phyloP scores from a whole-genome alignment of 305 asterid genomes.

The Plantago lanceolata region DNA sequence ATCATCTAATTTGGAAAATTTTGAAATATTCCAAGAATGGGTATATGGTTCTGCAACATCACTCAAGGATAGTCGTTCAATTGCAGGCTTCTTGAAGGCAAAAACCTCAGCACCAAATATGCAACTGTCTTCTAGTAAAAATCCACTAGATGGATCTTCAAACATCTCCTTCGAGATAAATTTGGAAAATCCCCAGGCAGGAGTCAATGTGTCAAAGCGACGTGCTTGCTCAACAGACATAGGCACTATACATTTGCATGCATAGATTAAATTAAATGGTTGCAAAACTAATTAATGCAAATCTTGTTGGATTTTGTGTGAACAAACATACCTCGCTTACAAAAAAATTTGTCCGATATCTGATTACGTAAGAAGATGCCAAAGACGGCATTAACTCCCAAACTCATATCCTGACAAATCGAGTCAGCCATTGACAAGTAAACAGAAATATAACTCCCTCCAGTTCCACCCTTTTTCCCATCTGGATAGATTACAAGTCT shows the following conservation, averaged over 20 bases:
- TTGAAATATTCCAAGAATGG: background rate
- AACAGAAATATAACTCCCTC: background rate
- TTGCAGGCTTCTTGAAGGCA: background rate
- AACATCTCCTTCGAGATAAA: background rate
- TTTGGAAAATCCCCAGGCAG: background rate
- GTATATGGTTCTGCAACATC: background rate
- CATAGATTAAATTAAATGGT: background rate
- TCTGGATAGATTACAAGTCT: conserved; percentile 2
- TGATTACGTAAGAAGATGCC: conserved; percentile 7
- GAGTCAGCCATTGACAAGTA: conserved; percentile 8
- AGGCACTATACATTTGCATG: background rate
- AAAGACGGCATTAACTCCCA: conserved; percentile 13
- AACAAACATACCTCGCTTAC: conserved; percentile 6
- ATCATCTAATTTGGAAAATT: background rate
- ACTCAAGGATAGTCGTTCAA: background rate
- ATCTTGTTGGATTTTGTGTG: too few species aligned
- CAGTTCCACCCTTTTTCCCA: background rate
- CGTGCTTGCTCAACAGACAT: background rate
- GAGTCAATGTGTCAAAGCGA: background rate
- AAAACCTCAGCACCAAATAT: conserved; percentile 1
- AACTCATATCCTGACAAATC: background rate
- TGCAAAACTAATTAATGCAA: too few species aligned
- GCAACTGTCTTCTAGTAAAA: background rate
- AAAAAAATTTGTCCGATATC: background rate
- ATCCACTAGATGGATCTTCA: background rate